A percentile compares a stretch with the other conserved stretches of the same genome.
phyloP scores from a whole-genome alignment of 2,329 filamentous ascomycete species.

The Coniella lustricola region DNA sequence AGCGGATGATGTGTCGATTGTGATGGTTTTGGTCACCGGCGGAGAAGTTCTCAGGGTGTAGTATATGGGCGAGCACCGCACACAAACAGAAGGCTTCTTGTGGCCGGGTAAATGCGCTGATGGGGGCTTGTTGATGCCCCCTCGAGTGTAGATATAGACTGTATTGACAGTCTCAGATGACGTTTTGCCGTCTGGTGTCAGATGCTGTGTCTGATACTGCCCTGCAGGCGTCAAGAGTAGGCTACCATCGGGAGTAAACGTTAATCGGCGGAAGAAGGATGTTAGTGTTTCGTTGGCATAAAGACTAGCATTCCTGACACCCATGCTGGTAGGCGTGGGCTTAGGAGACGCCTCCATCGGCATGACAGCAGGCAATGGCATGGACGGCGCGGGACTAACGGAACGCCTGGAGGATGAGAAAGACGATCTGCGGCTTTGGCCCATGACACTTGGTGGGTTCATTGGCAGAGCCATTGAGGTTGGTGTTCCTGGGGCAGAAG shows the following conservation, averaged over 20 bases:
- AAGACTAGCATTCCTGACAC: conserved; percentile 74
- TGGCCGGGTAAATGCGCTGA: conserved; percentile 92
- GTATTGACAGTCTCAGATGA: conserved; percentile 89
- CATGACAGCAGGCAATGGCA: conserved; percentile 93
- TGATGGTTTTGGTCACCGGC: conserved; percentile 76
- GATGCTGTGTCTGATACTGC: conserved; percentile 81
- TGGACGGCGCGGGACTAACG: conserved; percentile 84
- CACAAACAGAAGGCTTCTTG: conserved; percentile 95
- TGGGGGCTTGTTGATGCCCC: conserved; percentile 92
- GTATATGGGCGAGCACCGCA: conserved; percentile 85
- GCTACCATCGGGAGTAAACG: conserved; percentile 93
- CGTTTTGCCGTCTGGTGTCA: conserved; percentile 60
- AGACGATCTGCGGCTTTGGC: conserved; percentile 89
- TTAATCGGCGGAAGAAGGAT: conserved; percentile 89
- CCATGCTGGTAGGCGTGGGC: conserved; percentile 51
- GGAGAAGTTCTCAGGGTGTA: conserved; percentile 70
- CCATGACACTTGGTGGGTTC: conserved; percentile 86
- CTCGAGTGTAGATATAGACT: conserved; percentile 95
- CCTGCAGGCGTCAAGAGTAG: conserved; percentile 90
- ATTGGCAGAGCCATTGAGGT: conserved; percentile 85
- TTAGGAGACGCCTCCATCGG: conserved; percentile 85
- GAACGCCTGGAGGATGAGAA: conserved; percentile 81
- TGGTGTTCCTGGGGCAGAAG: conserved; percentile 89
- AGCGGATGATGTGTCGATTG: conserved; percentile 83
- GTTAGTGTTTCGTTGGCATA: conserved; percentile 97